A percentile compares a stretch with the other conserved stretches of the same genome.
Conservation (phyloP, 1,284 basidiomycete species). For the Grifola frondosa region DNA sequence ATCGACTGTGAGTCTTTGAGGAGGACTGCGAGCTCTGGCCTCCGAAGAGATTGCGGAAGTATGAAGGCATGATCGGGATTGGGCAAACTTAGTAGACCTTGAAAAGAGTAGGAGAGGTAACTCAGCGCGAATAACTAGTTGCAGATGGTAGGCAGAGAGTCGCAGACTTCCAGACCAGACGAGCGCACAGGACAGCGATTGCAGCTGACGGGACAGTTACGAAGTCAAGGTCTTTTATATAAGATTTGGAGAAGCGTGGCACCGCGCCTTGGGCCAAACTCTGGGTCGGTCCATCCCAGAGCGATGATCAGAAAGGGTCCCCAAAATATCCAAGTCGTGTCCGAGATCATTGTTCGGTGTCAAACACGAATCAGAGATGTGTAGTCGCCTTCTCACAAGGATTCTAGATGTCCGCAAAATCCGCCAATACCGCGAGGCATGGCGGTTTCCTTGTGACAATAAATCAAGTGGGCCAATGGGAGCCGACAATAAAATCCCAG, state of each 20-base stretch:
- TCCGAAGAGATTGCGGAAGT: constrained; percentile 39
- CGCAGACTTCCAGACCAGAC: constrained; percentile 6
- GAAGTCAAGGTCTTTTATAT: constrained; percentile 15
- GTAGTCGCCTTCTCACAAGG: neutral
- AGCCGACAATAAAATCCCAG: constrained; percentile 8
- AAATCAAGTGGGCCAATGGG: constrained; percentile 5
- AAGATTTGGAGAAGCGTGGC: constrained; percentile 6
- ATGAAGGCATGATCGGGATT: constrained; percentile 33
- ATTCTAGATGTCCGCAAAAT: constrained; percentile 5
- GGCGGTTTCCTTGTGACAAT: constrained; percentile 6
- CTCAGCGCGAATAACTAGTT: constrained; percentile 3
- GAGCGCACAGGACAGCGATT: constrained; percentile 9
- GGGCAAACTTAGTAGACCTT: constrained; percentile 10
- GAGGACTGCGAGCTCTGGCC: constrained; percentile 22
- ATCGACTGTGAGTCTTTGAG: constrained; percentile 29
- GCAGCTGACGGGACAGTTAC: constrained; percentile 18
- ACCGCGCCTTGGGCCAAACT: constrained; percentile 15
- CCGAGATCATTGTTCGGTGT: constrained; percentile 3
- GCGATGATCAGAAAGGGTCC: constrained; percentile 22
- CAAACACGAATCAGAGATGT: neutral
- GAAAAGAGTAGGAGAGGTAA: constrained; percentile 4
- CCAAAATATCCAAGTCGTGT: constrained; percentile 16
- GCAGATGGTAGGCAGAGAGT: constrained; percentile 6
- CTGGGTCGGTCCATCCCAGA: constrained; percentile 19
- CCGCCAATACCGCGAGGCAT: constrained; percentile 8